Base-by-base conservation (phyloP, 208 protist species). In the Endotrypanum monterogeii region DNA sequence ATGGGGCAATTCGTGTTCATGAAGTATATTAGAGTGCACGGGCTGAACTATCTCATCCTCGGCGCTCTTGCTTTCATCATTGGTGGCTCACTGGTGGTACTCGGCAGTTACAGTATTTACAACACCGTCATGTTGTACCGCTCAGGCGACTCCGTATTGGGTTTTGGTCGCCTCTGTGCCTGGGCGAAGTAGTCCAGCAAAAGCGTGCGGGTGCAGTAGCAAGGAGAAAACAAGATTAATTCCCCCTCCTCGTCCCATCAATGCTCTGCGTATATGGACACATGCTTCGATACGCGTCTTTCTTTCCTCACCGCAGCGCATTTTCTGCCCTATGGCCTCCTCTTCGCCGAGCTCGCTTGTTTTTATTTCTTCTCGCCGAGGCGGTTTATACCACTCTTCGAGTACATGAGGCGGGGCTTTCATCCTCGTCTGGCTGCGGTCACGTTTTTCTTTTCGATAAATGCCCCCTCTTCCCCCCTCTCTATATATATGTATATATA, bases 1-100 rank as follows among this genome's bases (percentile, higher is more conserved):
- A 60, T 96, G 48, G 90, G 92, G 0, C 87, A 92, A 69, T 89
- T 90, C 63, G 76, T 89, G 12, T 89, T 96, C 52, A 91, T 93
- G 80, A 78, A 78, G 67, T 83, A 92, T 75, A 96, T 96, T 66
- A 86, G 86, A 44, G 79, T 79, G 65, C 80, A 87, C 54, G 85
- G 85, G 1, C 63, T 88, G 57, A 78, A 71, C 39, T 95, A 82
- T 71, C 79, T 93, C 52, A 95, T 94, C 66, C 73, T 96, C 50
- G 83, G 68, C 16, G 74, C 85, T 32, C 79, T 96, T 7, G 86
- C 82, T 16, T 80, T 84, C 52, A 79, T 95, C 32, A 78, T 95
- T 16, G 84, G 78, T 32, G 92, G 89, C 1, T 96, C 92, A 48
- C 79, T 96, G 55, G 39, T 91, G 4, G 75, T 85, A 44, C 82